Evolutionary conservation across 2,329 filamentous ascomycete species (phyloP), one percentile per base, ranked within the genome.

Genomic region (Gnomoniopsis smithogilvyi): DNA sequence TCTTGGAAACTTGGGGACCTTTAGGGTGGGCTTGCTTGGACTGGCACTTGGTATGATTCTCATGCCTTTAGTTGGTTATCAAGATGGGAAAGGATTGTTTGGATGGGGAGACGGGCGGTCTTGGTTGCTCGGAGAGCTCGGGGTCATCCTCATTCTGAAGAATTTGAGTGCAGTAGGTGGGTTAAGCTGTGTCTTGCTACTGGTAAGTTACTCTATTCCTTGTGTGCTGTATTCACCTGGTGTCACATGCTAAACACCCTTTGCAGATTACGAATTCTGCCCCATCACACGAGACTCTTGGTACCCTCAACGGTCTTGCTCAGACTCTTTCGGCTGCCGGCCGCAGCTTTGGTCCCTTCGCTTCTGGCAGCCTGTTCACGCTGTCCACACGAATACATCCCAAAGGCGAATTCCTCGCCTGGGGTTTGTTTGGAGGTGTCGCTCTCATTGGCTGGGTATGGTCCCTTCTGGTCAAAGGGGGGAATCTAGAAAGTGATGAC

Each of bases 301-400:
- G 95, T 3, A 92, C 91, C 0, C 80, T 99, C 26, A 97, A 99
- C 68, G 95, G 95, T 11, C 83, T 98, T 34, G 95, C 95, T 0
- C 95, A 99, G 73, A 96, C 92, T 0, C 84, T 99, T 0, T 96
- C 92, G 0, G 95, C 95, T 0, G 91, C 91, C 0, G 95, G 95
- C 10, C 87, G 95, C 61, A 92, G 93, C 47, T 83, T 92, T 0
- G 95, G 95, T 0, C 95, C 95, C 0, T 93, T 98, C 64, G 78
- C 96, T 0, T 95, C 92, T 0, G 95, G 95, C 0, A 87, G 87
- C 0, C 78, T 99, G 0, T 99, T 96, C 72, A 91, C 91, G 0
- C 77, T 94, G 1, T 88, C 92, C 0, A 88, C 86, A 0, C 81
- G 83, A 51, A 80, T 96, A 6, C 77, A 81, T 12, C 90, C 88